Base-by-base conservation (phyloP, 2,329 filamentous ascomycete species). In the Aspergillus ibericus region DNA sequence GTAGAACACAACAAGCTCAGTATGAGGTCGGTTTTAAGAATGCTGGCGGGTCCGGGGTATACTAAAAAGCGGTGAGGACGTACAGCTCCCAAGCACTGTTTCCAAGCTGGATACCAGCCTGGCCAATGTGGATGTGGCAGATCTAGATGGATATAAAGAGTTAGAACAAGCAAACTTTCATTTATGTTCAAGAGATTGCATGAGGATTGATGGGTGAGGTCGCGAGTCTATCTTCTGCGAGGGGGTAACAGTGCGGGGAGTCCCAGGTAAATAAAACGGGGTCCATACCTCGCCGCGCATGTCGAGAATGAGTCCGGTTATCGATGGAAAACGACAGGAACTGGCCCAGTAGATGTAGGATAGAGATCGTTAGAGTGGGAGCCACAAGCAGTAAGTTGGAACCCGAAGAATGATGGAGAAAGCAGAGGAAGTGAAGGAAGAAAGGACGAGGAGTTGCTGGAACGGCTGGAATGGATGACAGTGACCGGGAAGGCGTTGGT, bases 41-140 rank as follows among this genome's bases (percentile, higher is more conserved):
- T 52, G 38, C 13, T 49, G 18, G 25, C 10, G 38, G 27, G 36
- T 20, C 42, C 27, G 38, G 55, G 53, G 38, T 36, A 40, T 36
- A 4, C 60, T 54, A 62, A 70, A 65, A 66, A 69, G 70, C 66
- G 72, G 68, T 72, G 66, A 63, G 59, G 42, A 74, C 84, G 65
- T 83, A 88, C 86, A 88, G 81, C 76, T 88, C 85, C 86, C 86
- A 88, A 67, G 85, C 86, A 70, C 82, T 84, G 78, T 88, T 88
- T 68, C 86, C 86, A 59, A 88, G 82, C 80, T 88, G 86, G 56
- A 80, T 82, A 74, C 86, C 86, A 75, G 86, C 86, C 78, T 88
- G 86, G 75, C 86, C 86, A 74, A 88, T 85, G 73, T 88, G 85
- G 68, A 88, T 77, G 76, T 88, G 86, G 72, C 83, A 83, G 73